A percentile compares a stretch with the other conserved stretches of the same genome.
Evolutionary conservation across 225 moss, liverwort and hornwort species (phyloP).

Genomic region (Sphagnum contortum): DNA sequence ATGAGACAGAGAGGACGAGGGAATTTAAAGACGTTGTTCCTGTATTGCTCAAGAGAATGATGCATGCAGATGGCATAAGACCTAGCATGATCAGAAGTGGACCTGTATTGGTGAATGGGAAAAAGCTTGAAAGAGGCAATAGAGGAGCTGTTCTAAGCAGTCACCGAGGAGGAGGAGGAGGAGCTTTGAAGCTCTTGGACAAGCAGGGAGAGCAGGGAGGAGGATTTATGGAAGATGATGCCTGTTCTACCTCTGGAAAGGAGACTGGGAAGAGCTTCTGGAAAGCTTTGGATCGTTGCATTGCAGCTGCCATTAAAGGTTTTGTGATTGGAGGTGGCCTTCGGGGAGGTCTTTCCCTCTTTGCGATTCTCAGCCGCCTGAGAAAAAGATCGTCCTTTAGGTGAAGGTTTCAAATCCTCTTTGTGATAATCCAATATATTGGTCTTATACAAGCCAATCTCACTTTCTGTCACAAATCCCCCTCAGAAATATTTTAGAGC

Average conservation of each 20-base stretch:
- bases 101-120: slow-evolving; percentile 46
- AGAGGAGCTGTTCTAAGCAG: slow-evolving; percentile 27
- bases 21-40: slow-evolving; percentile 22
- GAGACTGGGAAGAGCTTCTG: slow-evolving; percentile 40
- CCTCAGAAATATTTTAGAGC: no score
- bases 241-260: slow-evolving; percentile 36
- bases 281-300: slow-evolving; percentile 67
- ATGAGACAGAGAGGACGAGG: not conserved
- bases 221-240: slow-evolving; percentile 31
- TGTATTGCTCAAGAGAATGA: slow-evolving; percentile 37
- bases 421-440: no score
- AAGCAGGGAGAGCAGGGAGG: slow-evolving; percentile 7
- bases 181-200: no score
- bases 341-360: slow-evolving; percentile 72
- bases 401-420: slow-evolving; percentile 10
- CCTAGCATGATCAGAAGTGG: slow-evolving; percentile 14
- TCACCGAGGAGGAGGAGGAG: not conserved
- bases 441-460: no score
- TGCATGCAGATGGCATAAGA: slow-evolving; percentile 18
- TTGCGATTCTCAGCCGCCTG: slow-evolving; percentile 58
- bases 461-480: no score
- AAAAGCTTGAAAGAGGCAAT: slow-evolving; percentile 30
- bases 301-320: slow-evolving; percentile 75
- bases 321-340: slow-evolving; percentile 84
- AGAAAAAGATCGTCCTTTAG: slow-evolving; percentile 45